Conservation (phyloP, 2,329 filamentous ascomycete genomes). For the Trichoderma aggressivum region DNA sequence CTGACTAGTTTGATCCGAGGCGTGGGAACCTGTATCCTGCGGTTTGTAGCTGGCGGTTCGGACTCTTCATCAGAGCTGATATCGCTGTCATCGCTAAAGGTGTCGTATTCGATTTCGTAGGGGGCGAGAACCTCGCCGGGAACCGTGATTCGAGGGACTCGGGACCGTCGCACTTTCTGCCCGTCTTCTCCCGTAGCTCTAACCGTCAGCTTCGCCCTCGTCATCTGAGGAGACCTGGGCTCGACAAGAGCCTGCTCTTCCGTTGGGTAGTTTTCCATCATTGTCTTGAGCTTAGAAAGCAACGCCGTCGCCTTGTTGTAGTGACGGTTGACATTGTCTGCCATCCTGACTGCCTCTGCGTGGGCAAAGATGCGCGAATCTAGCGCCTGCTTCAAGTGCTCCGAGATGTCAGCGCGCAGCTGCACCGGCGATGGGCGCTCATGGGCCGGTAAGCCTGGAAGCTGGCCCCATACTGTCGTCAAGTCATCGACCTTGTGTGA, state of each 20-base stretch:
- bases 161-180: slow-evolving; percentile 45
- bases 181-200: slow-evolving; percentile 43
- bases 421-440: slow-evolving; percentile 47
- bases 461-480: slow-evolving; percentile 54
- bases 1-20: slow-evolving; percentile 51
- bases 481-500: slow-evolving; percentile 55
- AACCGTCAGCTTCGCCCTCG: slow-evolving; percentile 47
- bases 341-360: slow-evolving; percentile 61
- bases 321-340: slow-evolving; percentile 61
- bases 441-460: slow-evolving; percentile 47
- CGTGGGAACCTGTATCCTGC: slow-evolving; percentile 35
- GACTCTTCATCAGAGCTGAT: slow-evolving; percentile 51
- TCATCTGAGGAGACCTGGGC: slow-evolving; percentile 52
- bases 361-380: slow-evolving; percentile 56
- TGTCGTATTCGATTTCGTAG: slow-evolving; percentile 61
- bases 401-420: slow-evolving; percentile 59
- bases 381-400: slow-evolving; percentile 52
- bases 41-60: slow-evolving; percentile 37
- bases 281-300: slow-evolving; percentile 55
- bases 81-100: slow-evolving; percentile 52
- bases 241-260: slow-evolving; percentile 50
- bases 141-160: slow-evolving; percentile 58
- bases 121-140: slow-evolving; percentile 64
- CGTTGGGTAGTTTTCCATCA: slow-evolving; percentile 58
- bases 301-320: slow-evolving; percentile 58